Evolutionary conservation across 371 early-diverging fungal species (phyloP), one percentile per base, ranked within the genome.

Genomic region (Blyttiomyces sp.): DNA sequence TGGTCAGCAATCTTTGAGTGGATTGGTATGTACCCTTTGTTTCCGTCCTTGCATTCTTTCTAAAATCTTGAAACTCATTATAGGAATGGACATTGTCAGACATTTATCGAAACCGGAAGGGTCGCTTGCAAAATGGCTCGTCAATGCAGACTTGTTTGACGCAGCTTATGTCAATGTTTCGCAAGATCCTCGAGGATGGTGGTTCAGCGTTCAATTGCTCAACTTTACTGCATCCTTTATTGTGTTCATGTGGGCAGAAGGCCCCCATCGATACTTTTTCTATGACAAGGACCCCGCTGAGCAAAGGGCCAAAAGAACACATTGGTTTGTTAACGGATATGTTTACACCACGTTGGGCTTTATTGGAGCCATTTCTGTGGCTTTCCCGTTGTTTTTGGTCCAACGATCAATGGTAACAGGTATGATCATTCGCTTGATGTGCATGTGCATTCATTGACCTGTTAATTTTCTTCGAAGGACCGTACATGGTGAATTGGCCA

Each of bases 221-320:
- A 54, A 59, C 43, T 54, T 51, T 24, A 49, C 66, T 2, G 50
- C 49, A 49, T 58, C 63, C 11, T 23, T 70, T 32, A 54, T 65
- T 23, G 66, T 55, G 13, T 34, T 64, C n/a, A 43, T 54, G 32
- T 70, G 70, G 70, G 49, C 58, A 6, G 70, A 70, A 42, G 69
- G 69, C 7, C 55, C 62, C 1, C 69, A 69, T 34, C 54, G 51
- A n/a, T 45, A 46, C 34, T 61, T 43, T 30, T n/a, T 43, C 27
- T 6, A 9, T n/a, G 57, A 59, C 26, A 21, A 35, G 34, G 30
- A 28, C 23, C 32, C 11, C 17, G 42, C 21, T 21, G 39, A 53
- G 55, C 0, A n/a, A 55, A 33, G 32, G 28, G n/a, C 49, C 23
- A 43, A 32, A 27, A n/a, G 34, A 42, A 0, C 48, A 23, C 36